These are phyloP conservation scores for Neurospora sp. DNA, from an alignment of 495 filamentous ascomycete species.

Conservation along the genomic window DNA sequence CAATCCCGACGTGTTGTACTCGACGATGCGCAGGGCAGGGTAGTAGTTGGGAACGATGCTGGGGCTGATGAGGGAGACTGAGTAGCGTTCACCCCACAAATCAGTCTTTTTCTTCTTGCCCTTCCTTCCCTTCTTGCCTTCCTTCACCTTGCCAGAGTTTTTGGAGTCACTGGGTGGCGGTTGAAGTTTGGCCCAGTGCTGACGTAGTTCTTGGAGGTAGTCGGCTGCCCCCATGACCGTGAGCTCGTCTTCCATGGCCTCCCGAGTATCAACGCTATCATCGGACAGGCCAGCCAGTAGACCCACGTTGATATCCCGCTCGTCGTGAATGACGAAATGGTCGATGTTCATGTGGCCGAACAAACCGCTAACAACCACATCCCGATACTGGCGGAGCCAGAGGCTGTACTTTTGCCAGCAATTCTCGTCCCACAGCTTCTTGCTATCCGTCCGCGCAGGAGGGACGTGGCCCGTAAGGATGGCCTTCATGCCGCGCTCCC, in stretches of 20 bases:
- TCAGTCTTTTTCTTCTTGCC: slow-evolving; percentile 40
- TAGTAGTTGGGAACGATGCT: slow-evolving; percentile 92
- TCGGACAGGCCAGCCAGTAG: slow-evolving; percentile 35
- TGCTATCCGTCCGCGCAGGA: slow-evolving; percentile 72
- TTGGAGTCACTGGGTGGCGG: slow-evolving; percentile 33
- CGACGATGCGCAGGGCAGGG: slow-evolving; percentile 72
- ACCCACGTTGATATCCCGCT: slow-evolving; percentile 54
- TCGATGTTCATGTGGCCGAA: slow-evolving; percentile 99
- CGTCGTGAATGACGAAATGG: slow-evolving; percentile 92
- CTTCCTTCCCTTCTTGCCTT: slow-evolving; percentile 20
- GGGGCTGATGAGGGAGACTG: slow-evolving; percentile 65
- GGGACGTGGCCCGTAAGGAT: slow-evolving; percentile 93
- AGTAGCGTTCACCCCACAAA: slow-evolving; percentile 71
- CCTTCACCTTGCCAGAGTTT: slow-evolving; percentile 27
- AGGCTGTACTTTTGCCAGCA: slow-evolving; percentile 98
- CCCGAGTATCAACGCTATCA: slow-evolving; percentile 15
- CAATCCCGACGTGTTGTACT: slow-evolving; percentile 87
- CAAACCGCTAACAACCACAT: slow-evolving; percentile 67
- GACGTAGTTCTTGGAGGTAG: slow-evolving; percentile 71
- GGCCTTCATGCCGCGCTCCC: slow-evolving; percentile 80
- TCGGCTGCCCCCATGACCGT: slow-evolving; percentile 53
- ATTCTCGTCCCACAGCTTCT: slow-evolving; percentile 78
- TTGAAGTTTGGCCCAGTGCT: slow-evolving; percentile 67
- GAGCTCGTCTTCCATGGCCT: slow-evolving; percentile 44
- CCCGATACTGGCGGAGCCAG: slow-evolving; percentile 81